A percentile compares a stretch with the other conserved stretches of the same genome.
Conservation (phyloP, 768 basidiomycete species). For the Russula dissimulans region DNA sequence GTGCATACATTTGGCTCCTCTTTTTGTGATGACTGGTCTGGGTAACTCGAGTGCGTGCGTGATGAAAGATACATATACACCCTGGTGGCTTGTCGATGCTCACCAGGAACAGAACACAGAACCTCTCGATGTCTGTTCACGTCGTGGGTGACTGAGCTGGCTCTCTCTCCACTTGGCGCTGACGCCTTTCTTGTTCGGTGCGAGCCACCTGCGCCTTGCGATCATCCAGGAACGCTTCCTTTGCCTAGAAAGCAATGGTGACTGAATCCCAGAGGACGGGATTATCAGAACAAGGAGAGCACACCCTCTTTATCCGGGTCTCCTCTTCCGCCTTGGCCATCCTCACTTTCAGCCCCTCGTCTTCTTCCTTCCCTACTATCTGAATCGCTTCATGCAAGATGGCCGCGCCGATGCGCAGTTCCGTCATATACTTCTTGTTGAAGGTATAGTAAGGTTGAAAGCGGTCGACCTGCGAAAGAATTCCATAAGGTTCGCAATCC, state of each 20-base stretch:
- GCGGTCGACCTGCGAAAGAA: slow-evolving; percentile 42
- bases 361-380: slow-evolving; percentile 41
- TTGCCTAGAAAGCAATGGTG: slow-evolving; percentile 40
- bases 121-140: neutral
- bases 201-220: slow-evolving; percentile 45
- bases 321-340: slow-evolving; percentile 52
- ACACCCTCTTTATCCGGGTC: slow-evolving; percentile 48
- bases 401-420: slow-evolving; percentile 52
- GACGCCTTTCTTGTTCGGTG: slow-evolving; percentile 47
- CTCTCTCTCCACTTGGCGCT: neutral
- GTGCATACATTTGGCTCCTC: neutral
- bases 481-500: neutral
- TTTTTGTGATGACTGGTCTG: neutral
- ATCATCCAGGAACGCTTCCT: slow-evolving; percentile 72
- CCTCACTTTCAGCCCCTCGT: slow-evolving; percentile 37
- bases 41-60: neutral
- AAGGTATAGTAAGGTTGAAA: slow-evolving; percentile 72
- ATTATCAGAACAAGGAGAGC: neutral
- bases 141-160: neutral
- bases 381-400: slow-evolving; percentile 57
- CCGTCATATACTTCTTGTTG: slow-evolving; percentile 39
- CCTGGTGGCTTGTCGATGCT: neutral
- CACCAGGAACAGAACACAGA: neutral
- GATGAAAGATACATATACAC: neutral
- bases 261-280: neutral